Evolutionary conservation across 257 asterid species (phyloP).

Genomic region (Thymus mandschuricus): DNA sequence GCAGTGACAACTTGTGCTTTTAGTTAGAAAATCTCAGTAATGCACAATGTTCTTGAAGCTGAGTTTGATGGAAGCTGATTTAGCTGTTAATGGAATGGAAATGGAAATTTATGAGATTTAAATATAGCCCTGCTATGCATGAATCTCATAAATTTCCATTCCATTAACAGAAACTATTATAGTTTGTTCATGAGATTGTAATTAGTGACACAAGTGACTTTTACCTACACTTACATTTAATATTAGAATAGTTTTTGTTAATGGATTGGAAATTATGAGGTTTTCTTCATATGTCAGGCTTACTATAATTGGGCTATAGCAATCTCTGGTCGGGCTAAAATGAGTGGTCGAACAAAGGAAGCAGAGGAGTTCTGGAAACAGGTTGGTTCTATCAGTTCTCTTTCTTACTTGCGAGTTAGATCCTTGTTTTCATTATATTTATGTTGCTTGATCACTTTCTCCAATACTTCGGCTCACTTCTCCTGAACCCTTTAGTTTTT

Average conservation of each 20-base stretch:
- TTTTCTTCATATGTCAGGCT: constrained; percentile 58
- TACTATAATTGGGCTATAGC: constrained; percentile 99
- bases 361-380: constrained; percentile 99
- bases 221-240: neutral
- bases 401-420: constrained; percentile 9
- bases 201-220: neutral
- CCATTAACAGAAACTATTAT: too few relatives aligned
- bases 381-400: constrained; percentile 44
- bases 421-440: constrained; percentile 18
- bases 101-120: too few relatives aligned
- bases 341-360: constrained; percentile 99
- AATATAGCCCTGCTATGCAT: too few relatives aligned
- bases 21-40: neutral
- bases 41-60: constrained; percentile 8
- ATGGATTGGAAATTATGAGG: constrained; percentile 13
- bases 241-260: constrained; percentile 10
- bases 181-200: constrained; percentile 17
- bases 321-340: constrained; percentile 97
- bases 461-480: constrained; percentile 16
- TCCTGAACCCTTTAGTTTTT: constrained; percentile 1
- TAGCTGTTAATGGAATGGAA: too few relatives aligned
- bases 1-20: constrained; percentile 6
- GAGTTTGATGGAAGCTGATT: constrained; percentile 26
- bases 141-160: too few relatives aligned
- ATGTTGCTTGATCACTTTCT: constrained; percentile 24